These are phyloP conservation scores for Leccinum variicolor DNA, from an alignment of 768 basidiomycete species.

Conservation along the genomic window DNA sequence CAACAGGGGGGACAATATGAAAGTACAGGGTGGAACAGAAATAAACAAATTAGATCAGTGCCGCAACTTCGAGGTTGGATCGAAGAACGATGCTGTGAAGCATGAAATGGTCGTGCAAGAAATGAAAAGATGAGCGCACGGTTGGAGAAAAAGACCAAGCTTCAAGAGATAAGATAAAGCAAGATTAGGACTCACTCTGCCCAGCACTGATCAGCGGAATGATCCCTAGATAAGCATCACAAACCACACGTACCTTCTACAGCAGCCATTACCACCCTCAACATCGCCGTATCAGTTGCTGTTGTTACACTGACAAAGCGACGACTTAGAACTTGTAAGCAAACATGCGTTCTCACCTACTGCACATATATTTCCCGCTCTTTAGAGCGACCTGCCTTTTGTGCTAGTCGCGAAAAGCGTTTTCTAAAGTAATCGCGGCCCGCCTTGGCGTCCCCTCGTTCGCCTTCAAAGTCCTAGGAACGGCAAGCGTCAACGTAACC, in stretches of 20 bases:
- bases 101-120: conserved; percentile 11
- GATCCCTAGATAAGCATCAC: background rate
- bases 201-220: conserved; percentile 13
- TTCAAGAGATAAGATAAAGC: conserved; percentile 22
- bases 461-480: conserved; percentile 78
- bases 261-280: conserved; percentile 92
- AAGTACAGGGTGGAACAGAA: conserved; percentile 15
- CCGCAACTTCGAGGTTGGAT: conserved; percentile 34
- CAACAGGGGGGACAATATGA: conserved; percentile 9
- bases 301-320: conserved; percentile 65
- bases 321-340: conserved; percentile 6
- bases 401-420: conserved; percentile 77
- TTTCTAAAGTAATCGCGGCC: conserved; percentile 90
- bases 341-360: conserved; percentile 45
- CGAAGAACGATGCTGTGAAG: conserved; percentile 35
- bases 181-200: conserved; percentile 61
- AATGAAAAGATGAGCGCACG: conserved; percentile 27
- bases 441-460: conserved; percentile 63
- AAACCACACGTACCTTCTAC: conserved; percentile 71
- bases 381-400: conserved; percentile 80
- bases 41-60: conserved; percentile 30
- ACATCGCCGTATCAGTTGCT: conserved; percentile 84
- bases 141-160: conserved; percentile 14
- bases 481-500: background rate
- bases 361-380: conserved; percentile 93